Percentiles rank a stretch among this genome's conserved stretches.
Conservation (phyloP, 495 filamentous ascomycete genomes). For the Neurospora tetrasperma region DNA sequence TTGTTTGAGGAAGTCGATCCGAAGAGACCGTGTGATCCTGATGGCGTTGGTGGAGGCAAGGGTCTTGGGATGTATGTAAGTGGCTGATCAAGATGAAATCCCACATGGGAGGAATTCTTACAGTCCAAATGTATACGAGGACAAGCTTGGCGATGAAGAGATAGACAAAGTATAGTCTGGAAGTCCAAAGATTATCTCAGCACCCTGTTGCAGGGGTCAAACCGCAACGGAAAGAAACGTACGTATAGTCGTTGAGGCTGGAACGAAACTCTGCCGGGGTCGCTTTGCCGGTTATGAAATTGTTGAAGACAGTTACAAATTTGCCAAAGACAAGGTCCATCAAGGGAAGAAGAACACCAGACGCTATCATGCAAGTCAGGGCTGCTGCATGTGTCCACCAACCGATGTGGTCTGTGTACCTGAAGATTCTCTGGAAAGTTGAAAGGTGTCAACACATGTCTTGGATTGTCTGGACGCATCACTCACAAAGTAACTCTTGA, state of each 20-base stretch:
- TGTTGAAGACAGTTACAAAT: conserved; percentile 22
- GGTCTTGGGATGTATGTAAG: not conserved
- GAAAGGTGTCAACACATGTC: not conserved
- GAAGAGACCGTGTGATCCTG: conserved; percentile 17
- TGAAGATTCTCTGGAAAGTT: conserved; percentile 10
- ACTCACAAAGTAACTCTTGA: not conserved
- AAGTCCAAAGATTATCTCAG: not conserved
- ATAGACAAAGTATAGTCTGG: conserved; percentile 38
- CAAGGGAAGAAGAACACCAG: conserved; percentile 24
- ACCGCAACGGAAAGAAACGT: not conserved
- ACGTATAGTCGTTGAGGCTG: conserved; percentile 11
- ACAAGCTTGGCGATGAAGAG: conserved; percentile 43
- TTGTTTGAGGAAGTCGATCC: conserved; percentile 25
- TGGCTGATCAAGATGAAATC: not conserved
- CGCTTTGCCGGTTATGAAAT: conserved; percentile 9
- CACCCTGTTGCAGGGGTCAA: not conserved
- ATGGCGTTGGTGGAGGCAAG: conserved; percentile 12
- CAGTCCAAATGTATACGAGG: conserved; percentile 37
- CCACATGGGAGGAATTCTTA: conserved; percentile 14
- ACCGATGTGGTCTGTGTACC: conserved; percentile 6
- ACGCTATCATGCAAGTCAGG: conserved; percentile 14
- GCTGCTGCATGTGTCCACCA: conserved; percentile 11
- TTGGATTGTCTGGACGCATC: not conserved
- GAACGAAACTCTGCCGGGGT: conserved; percentile 6
- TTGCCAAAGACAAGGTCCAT: conserved; percentile 28